Percentiles rank a stretch among this genome's conserved stretches.
Evolutionary conservation across 1,284 basidiomycete genomes (phyloP).

Genomic region (Moesziomyces sp.): DNA sequence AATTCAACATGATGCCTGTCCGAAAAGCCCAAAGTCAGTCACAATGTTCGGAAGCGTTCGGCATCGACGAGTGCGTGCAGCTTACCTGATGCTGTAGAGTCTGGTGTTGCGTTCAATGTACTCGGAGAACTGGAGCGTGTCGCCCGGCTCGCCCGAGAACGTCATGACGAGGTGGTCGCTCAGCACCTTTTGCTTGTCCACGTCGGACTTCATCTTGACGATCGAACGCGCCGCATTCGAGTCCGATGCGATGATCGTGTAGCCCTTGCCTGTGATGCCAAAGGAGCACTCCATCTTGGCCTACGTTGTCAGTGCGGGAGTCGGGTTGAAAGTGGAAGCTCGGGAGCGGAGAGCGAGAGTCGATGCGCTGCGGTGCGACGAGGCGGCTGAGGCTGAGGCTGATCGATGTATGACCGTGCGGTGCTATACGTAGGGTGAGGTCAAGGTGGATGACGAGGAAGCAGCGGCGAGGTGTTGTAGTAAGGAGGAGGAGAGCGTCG

Average conservation of each 20-base stretch:
- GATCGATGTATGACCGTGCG: too few species aligned
- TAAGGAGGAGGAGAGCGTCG: neutral
- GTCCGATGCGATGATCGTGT: constrained; percentile 77
- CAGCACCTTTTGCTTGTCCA: constrained; percentile 95
- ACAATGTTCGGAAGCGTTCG: too few species aligned
- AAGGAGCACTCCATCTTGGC: constrained; percentile 70
- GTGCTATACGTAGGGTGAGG: too few species aligned
- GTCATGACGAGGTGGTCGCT: constrained; percentile 94
- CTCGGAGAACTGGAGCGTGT: constrained; percentile 96
- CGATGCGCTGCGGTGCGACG: neutral
- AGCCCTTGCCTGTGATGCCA: constrained; percentile 69
- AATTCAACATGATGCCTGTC: constrained; percentile 76
- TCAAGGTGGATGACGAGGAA: neutral
- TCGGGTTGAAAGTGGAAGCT: neutral
- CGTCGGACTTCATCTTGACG: constrained; percentile 96
- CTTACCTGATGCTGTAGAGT: constrained; percentile 89
- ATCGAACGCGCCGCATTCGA: constrained; percentile 88
- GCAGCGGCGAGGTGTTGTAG: neutral
- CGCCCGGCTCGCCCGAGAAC: constrained; percentile 90
- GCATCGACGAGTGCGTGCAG: too few species aligned
- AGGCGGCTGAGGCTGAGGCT: too few species aligned
- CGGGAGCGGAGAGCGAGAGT: neutral
- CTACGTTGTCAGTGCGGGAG: neutral
- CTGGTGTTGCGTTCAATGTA: constrained; percentile 95
- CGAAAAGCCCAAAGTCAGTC: neutral